Evolutionary conservation across 345 rosid genomes (phyloP).

Genomic region (sweet orange (Citrus sinensis)): DNA sequence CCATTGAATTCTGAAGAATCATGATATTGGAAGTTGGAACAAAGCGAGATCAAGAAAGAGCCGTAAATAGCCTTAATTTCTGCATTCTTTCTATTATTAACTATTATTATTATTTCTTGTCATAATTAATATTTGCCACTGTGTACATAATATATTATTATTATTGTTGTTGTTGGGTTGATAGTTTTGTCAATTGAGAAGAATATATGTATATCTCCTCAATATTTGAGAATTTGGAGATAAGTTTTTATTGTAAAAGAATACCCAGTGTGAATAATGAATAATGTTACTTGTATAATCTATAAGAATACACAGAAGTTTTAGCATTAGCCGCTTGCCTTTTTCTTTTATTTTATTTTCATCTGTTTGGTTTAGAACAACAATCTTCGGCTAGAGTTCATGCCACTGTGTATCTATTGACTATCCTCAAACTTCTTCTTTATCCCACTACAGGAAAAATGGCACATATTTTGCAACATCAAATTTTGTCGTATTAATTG

Average conservation of each 20-base stretch:
- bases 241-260: background rate
- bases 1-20: constrained; percentile 1
- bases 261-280: too few relatives aligned
- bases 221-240: background rate
- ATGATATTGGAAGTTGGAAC: background rate
- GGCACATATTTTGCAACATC: too few relatives aligned
- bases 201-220: background rate
- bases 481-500: too few relatives aligned
- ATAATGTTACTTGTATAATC: too few relatives aligned
- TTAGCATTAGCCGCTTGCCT: background rate
- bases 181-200: background rate
- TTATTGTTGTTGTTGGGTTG: background rate
- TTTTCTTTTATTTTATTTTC: too few relatives aligned
- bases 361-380: too few relatives aligned
- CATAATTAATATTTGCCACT: background rate
- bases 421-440: too few relatives aligned
- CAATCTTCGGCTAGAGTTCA: too few relatives aligned
- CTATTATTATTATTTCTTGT: background rate
- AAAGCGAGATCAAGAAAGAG: background rate
- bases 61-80: background rate
- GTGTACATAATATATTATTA: background rate
- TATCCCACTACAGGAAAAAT: too few relatives aligned
- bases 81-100: background rate
- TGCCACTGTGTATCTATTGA: too few relatives aligned
- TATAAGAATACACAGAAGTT: background rate